Conservation (phyloP, 192 early-diverging fungal genomes). For the Neocallimastix lanati region DNA sequence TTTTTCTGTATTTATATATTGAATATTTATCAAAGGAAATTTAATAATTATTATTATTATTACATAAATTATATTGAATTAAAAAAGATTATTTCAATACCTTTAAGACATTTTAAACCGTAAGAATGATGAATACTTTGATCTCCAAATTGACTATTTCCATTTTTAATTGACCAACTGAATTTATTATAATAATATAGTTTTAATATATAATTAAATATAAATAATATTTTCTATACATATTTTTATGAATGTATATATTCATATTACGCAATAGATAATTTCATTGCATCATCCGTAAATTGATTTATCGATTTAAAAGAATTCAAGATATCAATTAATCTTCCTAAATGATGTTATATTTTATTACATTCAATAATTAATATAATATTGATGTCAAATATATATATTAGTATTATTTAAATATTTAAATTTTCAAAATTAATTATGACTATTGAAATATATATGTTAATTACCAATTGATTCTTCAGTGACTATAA, state of each 20-base stretch:
- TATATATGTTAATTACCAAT: conserved; percentile 21
- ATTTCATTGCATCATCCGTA: conserved; percentile 31
- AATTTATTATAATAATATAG: no score
- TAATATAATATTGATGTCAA: no score
- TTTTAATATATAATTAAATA: no score
- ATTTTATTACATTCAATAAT: no score
- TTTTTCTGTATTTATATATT: conserved; percentile 32
- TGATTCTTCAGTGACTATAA: conserved; percentile 49
- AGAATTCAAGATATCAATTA: conserved; percentile 42
- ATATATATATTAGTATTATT: no score
- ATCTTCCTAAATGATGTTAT: conserved; percentile 16
- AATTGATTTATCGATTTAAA: conserved; percentile 33
- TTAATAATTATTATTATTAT: no score
- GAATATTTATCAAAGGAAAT: no score
- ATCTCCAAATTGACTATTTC: conserved; percentile 36
- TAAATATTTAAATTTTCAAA: no score
- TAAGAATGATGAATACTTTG: conserved; percentile 53
- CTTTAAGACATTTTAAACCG: conserved; percentile 46
- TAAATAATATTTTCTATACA: no score
- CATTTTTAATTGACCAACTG: conserved; percentile 42
- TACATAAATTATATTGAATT: no score
- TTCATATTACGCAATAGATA: conserved; percentile 3
- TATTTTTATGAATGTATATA: no score
- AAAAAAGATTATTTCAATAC: no score
- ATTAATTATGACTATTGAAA: background rate